A percentile compares a stretch with the other conserved stretches of the same genome.
Conservation (phyloP, 768 basidiomycete genomes). For the Leccinum fibrillosum region DNA sequence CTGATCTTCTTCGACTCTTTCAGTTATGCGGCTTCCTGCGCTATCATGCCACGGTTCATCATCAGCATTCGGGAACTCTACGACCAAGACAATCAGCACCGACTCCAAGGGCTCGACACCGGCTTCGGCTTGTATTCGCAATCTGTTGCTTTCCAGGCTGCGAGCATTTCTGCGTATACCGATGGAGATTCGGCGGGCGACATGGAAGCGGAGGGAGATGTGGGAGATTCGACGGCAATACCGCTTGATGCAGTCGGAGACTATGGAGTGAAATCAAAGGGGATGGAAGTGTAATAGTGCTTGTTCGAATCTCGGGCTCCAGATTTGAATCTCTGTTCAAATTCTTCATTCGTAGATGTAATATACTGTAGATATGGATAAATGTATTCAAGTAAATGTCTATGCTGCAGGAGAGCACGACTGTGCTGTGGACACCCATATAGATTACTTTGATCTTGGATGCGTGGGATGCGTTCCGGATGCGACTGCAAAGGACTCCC, state of each 20-base stretch:
- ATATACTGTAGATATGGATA: background rate
- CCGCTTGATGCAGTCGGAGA: background rate
- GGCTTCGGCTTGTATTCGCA: background rate
- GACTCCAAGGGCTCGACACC: background rate
- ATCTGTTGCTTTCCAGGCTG: background rate
- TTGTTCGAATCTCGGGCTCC: background rate
- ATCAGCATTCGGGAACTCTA: background rate
- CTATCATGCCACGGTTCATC: background rate
- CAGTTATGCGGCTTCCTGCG: background rate
- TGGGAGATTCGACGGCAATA: background rate
- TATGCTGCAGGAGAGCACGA: background rate
- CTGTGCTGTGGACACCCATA: too few species aligned
- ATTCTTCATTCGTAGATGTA: background rate
- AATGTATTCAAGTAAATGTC: background rate
- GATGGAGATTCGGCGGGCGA: background rate
- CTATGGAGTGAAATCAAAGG: background rate
- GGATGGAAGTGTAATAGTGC: background rate
- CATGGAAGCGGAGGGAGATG: background rate
- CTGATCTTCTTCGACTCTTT: background rate
- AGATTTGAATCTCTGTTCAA: background rate
- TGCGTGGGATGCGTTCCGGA: too few species aligned
- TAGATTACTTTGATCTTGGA: too few species aligned
- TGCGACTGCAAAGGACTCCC: too few species aligned
- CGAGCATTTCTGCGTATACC: background rate
- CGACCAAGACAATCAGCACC: background rate